phyloP scores from a whole-genome alignment of 805 yeast genomes.

The Kurtzmaniella fragi region DNA sequence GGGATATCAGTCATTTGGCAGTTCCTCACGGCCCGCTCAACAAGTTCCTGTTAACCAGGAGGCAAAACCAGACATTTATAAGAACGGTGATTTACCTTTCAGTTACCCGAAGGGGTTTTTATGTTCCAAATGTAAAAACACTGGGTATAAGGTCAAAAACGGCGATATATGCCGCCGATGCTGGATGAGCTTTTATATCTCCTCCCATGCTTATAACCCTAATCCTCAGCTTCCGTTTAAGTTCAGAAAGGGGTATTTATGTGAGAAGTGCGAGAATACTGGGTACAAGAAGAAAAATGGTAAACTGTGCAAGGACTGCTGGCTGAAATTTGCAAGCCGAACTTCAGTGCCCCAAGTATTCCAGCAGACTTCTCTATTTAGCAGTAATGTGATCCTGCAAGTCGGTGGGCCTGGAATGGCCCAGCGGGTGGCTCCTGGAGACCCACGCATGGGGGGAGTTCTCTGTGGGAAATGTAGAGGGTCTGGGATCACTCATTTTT shows the following conservation, averaged over 20 bases:
- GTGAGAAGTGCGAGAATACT: slow-evolving; percentile 70
- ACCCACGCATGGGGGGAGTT: slow-evolving; percentile 67
- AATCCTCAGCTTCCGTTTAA: slow-evolving; percentile 54
- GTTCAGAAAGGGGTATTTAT: slow-evolving; percentile 58
- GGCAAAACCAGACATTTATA: slow-evolving; percentile 1
- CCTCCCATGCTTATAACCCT: slow-evolving; percentile 37
- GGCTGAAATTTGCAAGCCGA: slow-evolving; percentile 54
- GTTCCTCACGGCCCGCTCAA: not conserved
- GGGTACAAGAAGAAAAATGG: slow-evolving; percentile 63
- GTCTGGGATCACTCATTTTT: slow-evolving; percentile 47
- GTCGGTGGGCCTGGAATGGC: slow-evolving; percentile 7
- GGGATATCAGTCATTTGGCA: too few species aligned
- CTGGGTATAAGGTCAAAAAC: slow-evolving; percentile 24
- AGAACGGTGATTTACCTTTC: slow-evolving; percentile 21
- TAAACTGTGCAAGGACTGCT: slow-evolving; percentile 65
- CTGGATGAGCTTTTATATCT: slow-evolving; percentile 25
- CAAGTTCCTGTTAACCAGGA: too few species aligned
- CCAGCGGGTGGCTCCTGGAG: slow-evolving; percentile 64
- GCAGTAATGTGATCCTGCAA: slow-evolving; percentile 3
- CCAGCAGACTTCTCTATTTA: not conserved
- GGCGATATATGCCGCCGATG: slow-evolving; percentile 24
- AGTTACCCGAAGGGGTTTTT: slow-evolving; percentile 23
- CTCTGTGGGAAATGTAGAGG: slow-evolving; percentile 74
- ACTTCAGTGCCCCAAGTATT: slow-evolving; percentile 9
- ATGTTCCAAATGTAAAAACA: slow-evolving; percentile 30